phyloP scores from a whole-genome alignment of 2,329 filamentous ascomycete genomes.

The Clonostachys rhizophaga region DNA sequence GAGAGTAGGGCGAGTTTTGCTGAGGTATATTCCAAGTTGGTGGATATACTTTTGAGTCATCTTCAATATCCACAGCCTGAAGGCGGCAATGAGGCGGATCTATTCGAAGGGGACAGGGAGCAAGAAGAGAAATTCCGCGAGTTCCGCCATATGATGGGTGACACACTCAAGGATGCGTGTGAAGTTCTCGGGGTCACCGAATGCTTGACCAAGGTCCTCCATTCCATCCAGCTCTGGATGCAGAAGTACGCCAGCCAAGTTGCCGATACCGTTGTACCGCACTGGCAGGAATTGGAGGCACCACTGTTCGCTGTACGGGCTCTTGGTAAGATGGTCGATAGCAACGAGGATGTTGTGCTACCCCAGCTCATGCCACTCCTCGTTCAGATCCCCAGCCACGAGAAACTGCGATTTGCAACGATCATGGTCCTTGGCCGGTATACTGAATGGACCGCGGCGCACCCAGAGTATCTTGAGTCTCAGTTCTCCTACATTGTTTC shows the following conservation, averaged over 20 bases:
- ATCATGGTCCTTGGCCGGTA: conserved; percentile 97
- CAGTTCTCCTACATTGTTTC: conserved; percentile 96
- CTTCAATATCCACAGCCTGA: conserved; percentile 82
- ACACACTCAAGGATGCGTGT: conserved; percentile 94
- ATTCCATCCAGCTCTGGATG: conserved; percentile 85
- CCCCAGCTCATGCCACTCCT: conserved; percentile 90
- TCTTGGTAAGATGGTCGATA: conserved; percentile 93
- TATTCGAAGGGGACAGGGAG: conserved; percentile 94
- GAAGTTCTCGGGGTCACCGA: conserved; percentile 92
- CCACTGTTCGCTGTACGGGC: conserved; percentile 93
- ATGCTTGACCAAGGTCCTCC: conserved; percentile 83
- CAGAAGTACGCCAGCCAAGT: conserved; percentile 74
- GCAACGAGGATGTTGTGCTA: conserved; percentile 80
- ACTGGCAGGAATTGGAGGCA: conserved; percentile 95
- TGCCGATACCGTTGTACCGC: conserved; percentile 69
- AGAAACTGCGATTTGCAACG: conserved; percentile 96
- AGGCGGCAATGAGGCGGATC: conserved; percentile 67
- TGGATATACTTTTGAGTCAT: conserved; percentile 89
- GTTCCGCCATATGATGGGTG: conserved; percentile 95
- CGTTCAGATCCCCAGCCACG: conserved; percentile 89
- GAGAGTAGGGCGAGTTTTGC: conserved; percentile 72
- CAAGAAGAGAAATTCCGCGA: conserved; percentile 96
- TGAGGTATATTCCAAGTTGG: conserved; percentile 81
- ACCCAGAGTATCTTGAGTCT: conserved; percentile 85
- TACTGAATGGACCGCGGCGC: conserved; percentile 94